A percentile compares a stretch with the other conserved stretches of the same genome.
These are phyloP conservation scores for Cyberlindnera japonica DNA, from an alignment of 805 yeast genomes.

Conservation along the genomic window DNA sequence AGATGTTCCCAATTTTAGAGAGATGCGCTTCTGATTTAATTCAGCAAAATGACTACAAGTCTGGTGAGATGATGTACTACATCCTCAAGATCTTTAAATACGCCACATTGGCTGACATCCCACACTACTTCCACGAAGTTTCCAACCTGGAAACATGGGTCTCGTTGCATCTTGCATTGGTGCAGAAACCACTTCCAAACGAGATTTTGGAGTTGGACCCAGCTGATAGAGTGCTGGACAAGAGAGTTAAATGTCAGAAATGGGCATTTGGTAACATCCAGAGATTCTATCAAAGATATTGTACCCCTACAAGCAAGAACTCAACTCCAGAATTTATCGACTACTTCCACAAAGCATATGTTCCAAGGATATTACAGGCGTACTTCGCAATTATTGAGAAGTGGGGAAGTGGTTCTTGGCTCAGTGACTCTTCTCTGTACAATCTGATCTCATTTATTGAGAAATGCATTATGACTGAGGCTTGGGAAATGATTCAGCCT, in stretches of 20 bases:
- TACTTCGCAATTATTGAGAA: constrained; percentile 46
- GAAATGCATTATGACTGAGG: constrained; percentile 50
- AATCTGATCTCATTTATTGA: constrained; percentile 64
- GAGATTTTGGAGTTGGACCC: constrained; percentile 46
- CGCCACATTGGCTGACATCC: constrained; percentile 55
- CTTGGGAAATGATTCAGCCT: constrained; percentile 62
- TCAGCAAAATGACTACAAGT: constrained; percentile 29
- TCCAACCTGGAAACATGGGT: constrained; percentile 54
- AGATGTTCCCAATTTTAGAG: constrained; percentile 55
- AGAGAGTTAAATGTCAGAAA: constrained; percentile 70
- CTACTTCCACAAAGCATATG: constrained; percentile 50
- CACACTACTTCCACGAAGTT: constrained; percentile 42
- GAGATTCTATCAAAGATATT: constrained; percentile 63
- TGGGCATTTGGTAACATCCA: constrained; percentile 84
- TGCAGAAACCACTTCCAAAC: constrained; percentile 51
- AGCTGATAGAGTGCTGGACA: constrained; percentile 43
- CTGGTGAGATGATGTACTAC: constrained; percentile 50
- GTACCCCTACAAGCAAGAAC: constrained; percentile 32
- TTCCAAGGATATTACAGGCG: constrained; percentile 67
- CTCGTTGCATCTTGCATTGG: constrained; percentile 57
- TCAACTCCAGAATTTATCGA: constrained; percentile 48
- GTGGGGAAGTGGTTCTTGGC: constrained; percentile 51
- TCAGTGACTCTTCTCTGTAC: constrained; percentile 59
- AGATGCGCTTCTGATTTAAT: constrained; percentile 43
- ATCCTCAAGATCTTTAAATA: constrained; percentile 66